phyloP scores from a whole-genome alignment of 495 filamentous ascomycete genomes.

The Penicillium malachiteum region DNA sequence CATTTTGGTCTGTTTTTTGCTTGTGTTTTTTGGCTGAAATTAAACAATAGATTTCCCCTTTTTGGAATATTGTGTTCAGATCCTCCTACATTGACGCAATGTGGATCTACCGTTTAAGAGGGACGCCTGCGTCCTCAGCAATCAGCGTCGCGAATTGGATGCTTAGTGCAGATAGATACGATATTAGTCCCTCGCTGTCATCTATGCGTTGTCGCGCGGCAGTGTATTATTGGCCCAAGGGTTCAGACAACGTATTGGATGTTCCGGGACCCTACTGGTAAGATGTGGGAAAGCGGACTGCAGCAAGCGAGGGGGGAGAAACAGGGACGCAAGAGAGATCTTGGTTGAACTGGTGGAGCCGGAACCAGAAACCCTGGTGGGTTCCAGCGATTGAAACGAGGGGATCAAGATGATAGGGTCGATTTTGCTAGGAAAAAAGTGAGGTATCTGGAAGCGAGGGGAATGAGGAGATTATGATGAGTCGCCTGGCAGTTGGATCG shows the following conservation, averaged over 20 bases:
- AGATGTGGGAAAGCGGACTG: slow-evolving; percentile 9
- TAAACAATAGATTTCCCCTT: too few relatives aligned
- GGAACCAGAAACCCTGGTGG: slow-evolving; percentile 10
- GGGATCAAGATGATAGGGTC: background rate
- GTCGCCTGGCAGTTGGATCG: slow-evolving; percentile 22
- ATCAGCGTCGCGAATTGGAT: slow-evolving; percentile 12
- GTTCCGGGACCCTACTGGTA: slow-evolving; percentile 5
- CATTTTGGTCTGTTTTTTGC: slow-evolving; percentile 4
- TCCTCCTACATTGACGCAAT: slow-evolving; percentile 21
- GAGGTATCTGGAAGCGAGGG: slow-evolving; percentile 18
- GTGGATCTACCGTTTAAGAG: slow-evolving; percentile 26
- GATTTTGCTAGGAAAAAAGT: background rate
- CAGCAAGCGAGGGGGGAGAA: slow-evolving; percentile 27
- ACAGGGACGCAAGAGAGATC: slow-evolving; percentile 9
- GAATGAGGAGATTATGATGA: slow-evolving; percentile 33
- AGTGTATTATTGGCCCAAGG: slow-evolving; percentile 11
- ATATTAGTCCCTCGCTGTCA: too few relatives aligned
- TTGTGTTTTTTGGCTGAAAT: too few relatives aligned
- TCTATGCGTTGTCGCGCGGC: too few relatives aligned
- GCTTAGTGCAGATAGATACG: slow-evolving; percentile 9
- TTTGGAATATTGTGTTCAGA: too few relatives aligned
- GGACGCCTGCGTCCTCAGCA: slow-evolving; percentile 15
- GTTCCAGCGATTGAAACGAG: slow-evolving; percentile 4
- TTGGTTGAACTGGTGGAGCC: slow-evolving; percentile 17
- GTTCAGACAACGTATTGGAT: slow-evolving; percentile 22